phyloP scores from a whole-genome alignment of 1,284 basidiomycete species.

The Waitea zeae region DNA sequence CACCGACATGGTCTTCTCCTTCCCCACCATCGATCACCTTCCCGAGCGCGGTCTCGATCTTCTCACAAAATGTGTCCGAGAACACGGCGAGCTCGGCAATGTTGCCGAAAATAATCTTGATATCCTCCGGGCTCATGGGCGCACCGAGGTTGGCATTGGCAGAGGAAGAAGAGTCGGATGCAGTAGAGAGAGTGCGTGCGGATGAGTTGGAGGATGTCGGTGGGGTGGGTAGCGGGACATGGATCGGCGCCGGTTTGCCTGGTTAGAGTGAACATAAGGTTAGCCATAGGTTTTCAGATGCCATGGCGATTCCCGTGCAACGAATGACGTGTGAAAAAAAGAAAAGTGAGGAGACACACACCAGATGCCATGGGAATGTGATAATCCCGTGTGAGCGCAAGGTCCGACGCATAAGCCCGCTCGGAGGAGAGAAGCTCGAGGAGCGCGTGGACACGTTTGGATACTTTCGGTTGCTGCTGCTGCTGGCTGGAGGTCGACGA shows the following conservation, averaged over 20 bases:
- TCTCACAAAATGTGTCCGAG: slow-evolving; percentile 46
- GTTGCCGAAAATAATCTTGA: slow-evolving; percentile 66
- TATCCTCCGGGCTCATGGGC: slow-evolving; percentile 58
- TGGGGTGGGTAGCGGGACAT: slow-evolving; percentile 13
- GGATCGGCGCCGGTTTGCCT: slow-evolving; percentile 15
- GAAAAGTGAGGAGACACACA: too few species aligned
- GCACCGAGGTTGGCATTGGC: too few species aligned
- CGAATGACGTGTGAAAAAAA: slow-evolving; percentile 5
- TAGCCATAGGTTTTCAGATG: slow-evolving; percentile 2
- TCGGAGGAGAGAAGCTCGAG: slow-evolving; percentile 77
- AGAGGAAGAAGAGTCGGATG: slow-evolving; percentile 20
- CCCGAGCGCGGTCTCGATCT: slow-evolving; percentile 39
- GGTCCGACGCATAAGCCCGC: slow-evolving; percentile 74
- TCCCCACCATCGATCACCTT: slow-evolving; percentile 29
- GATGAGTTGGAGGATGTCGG: slow-evolving; percentile 21
- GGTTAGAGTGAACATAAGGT: slow-evolving; percentile 9
- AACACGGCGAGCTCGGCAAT: slow-evolving; percentile 59
- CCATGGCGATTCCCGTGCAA: background rate
- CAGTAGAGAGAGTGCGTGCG: slow-evolving; percentile 33
- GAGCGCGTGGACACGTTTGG: slow-evolving; percentile 74
- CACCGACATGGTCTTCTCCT: slow-evolving; percentile 61
- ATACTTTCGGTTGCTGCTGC: slow-evolving; percentile 8
- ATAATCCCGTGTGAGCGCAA: slow-evolving; percentile 71
- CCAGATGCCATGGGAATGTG: slow-evolving; percentile 68
- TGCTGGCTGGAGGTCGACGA: background rate